A percentile compares a stretch with the other conserved stretches of the same genome.
These are phyloP conservation scores for Penicillium sp. DNA, from an alignment of 2,329 filamentous ascomycete genomes.

Conservation along the genomic window DNA sequence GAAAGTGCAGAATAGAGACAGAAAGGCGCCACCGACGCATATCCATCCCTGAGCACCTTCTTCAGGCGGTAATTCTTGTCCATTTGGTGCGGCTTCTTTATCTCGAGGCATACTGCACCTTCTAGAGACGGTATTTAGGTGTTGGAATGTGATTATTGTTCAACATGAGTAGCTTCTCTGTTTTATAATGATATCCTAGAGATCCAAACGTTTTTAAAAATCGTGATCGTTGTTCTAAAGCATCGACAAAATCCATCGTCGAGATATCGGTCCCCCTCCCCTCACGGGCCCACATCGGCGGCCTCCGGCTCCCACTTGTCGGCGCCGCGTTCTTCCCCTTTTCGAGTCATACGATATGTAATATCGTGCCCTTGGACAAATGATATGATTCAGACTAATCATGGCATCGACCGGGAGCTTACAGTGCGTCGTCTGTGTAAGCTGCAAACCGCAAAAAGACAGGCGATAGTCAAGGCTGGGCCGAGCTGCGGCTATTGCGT, in stretches of 20 bases:
- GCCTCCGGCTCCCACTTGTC: neutral
- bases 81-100: neutral
- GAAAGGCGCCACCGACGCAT: slow-evolving; percentile 36
- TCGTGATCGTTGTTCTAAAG: neutral
- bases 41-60: slow-evolving; percentile 40
- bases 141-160: neutral
- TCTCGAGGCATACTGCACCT: neutral
- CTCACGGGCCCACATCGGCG: neutral
- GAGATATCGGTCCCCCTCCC: neutral
- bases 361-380: neutral
- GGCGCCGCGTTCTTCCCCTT: neutral
- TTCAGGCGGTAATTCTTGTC: slow-evolving; percentile 22
- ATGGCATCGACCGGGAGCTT: neutral
- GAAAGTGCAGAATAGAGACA: slow-evolving; percentile 14
- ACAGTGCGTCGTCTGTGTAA: neutral
- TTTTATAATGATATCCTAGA: neutral
- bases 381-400: neutral
- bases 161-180: neutral
- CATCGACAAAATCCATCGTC: neutral
- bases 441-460: neutral
- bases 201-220: neutral
- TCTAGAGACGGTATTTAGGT: neutral
- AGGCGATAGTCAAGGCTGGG: neutral
- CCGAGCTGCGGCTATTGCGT: neutral
- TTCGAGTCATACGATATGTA: neutral